A percentile compares a stretch with the other conserved stretches of the same genome.
Conservation (phyloP, 441 rosid genomes). For the Pelargonium australe region DNA sequence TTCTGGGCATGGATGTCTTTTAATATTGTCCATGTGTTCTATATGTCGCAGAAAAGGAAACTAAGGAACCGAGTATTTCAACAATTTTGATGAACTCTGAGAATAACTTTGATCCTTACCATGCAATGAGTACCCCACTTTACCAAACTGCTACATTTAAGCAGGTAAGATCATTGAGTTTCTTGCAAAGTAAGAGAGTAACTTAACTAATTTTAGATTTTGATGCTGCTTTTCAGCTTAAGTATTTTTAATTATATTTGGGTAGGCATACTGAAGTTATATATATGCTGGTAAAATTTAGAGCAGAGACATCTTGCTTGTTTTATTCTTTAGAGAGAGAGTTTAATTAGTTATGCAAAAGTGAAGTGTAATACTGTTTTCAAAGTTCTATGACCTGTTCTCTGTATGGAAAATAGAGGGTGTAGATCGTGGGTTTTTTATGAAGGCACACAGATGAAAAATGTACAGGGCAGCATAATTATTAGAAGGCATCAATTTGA, state of each 20-base stretch:
- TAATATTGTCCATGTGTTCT: background rate
- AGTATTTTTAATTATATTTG: background rate
- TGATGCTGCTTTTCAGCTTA: background rate
- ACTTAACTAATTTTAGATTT: background rate
- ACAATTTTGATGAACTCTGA: slow-evolving; percentile 65
- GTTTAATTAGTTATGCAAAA: no score
- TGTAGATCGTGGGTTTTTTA: no score
- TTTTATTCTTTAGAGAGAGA: no score
- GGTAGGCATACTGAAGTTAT: background rate
- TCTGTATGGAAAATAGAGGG: no score
- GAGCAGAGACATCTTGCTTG: background rate
- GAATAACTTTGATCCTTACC: slow-evolving; percentile 67
- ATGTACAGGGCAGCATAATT: no score
- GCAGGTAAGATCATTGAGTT: slow-evolving; percentile 43
- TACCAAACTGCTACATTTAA: slow-evolving; percentile 91
- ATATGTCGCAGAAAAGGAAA: slow-evolving; percentile 31
- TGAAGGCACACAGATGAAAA: no score
- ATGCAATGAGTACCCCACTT: slow-evolving; percentile 78
- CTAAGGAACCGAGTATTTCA: slow-evolving; percentile 54
- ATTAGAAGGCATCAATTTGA: no score
- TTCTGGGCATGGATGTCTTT: background rate
- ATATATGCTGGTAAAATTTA: background rate
- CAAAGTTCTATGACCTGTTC: no score
- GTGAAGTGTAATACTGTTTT: no score
- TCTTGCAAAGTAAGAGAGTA: background rate